Base-by-base conservation (phyloP, 192 early-diverging fungal genomes). In the Oehlia diaphana region DNA sequence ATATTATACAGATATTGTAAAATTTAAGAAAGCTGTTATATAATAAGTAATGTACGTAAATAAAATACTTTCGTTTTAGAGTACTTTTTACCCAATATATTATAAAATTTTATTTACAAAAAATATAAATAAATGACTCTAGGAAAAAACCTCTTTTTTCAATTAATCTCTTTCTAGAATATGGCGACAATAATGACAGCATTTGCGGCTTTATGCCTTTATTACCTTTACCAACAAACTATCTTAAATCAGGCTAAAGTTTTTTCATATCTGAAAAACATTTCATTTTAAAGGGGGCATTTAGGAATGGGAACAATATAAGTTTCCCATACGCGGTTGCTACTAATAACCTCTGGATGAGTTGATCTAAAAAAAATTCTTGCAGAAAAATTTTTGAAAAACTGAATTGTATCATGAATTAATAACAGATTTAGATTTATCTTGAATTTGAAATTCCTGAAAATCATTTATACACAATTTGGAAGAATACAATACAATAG, bases 341-440 rank as follows among this genome's bases (percentile, higher is more conserved):
- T 58, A 66, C 76, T 13, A 78, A 78, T 28, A 64, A 35, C 35
- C 1, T 23, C 69, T 9, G 76, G 69, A 33, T 67, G 37, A 44
- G 42, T 50, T 6, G 76, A 78, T 37, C 53, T 78, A 37, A 78
- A 78, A 78, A 78, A 68, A 33, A 23, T 53, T 12, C 63, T 65
- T 3, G 76, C 42, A 6, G 44, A 49, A 28, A 26, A 26, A 26
- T 19, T 78, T 14, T 78, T 65, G 76, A 21, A 68, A 68, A 26
- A 42, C 42, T 35, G 76, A 35, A 16, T 13, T 77, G 10, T 49
- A 44, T 50, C 65, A 77, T 77, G 64, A 77, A 67, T 62, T 67
- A 21, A 53, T 78, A 9, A 68, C 65, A 19, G 76, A 78, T 78
- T 78, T 78, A 50, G 76, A 78, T 78, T 68, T 77, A 19, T 64